Evolutionary conservation across 352 stramenopile species (phyloP), one percentile per base, ranked within the genome.

Genomic region (Phytopythium chamaehyphon): DNA sequence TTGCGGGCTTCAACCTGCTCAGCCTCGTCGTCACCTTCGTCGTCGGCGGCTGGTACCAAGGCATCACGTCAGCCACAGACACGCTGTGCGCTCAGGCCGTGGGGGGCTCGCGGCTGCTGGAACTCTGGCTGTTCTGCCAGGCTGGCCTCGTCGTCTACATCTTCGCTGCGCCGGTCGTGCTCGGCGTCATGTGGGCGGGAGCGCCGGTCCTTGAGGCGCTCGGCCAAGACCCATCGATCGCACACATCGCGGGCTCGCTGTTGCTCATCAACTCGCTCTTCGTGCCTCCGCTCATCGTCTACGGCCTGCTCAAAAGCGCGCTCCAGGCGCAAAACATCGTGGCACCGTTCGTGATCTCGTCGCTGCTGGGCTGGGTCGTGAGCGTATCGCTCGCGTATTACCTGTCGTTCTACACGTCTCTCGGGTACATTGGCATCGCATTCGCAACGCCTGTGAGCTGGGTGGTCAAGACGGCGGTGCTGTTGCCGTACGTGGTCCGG

Each of bases 121-220:
- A 81, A 37, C 57, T 83, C 35, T 78, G 72, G 58, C 60, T 83
- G 45, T 78, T 74, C 35, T 66, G 58, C n/a, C 69, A 84, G 48
- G 67, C 69, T n/a, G 67, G 61, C 1, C 48, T 68, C 16, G 57
- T 83, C 26, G 55, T 69, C 44, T 76, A 64, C 54, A n/a, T 54
- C 5, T 52, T 45, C 19, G 61, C 48, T 18, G 18, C 57, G 33
- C 53, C 62, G 26, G 55, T 71, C n/a, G 45, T 74, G 21, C 9
- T 62, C 10, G 19, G 54, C 19, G 52, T 70, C 28, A 51, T 73
- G 35, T 44, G 73, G 18, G 64, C 66, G 26, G 64, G 67, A 43
- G 47, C 45, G 16, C 28, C 54, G 6, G 66, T 76, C 23, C 57
- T 83, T 11, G 61, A 68, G 28, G 35, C 56, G 4, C 60, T 83